Base-by-base conservation (phyloP, 192 early-diverging fungal species). In the Coemansia sp. region DNA sequence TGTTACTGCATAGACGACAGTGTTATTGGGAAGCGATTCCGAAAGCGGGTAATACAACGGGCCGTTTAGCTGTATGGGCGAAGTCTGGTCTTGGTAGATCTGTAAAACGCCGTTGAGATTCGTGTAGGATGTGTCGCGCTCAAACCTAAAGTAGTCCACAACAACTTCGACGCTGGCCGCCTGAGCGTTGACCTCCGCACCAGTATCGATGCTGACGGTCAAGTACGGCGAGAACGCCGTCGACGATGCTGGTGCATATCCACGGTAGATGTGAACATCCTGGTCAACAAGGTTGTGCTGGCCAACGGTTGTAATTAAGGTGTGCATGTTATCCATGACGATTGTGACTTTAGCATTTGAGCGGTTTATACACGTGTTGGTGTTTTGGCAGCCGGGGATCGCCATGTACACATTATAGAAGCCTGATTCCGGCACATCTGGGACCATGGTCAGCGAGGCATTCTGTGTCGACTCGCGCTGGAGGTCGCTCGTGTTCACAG, bases 401-500 rank as follows among this genome's bases (percentile, higher is more conserved):
- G 65, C 62, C 66, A 89, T 62, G 30, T 73, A 83, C 23, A 88
- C 83, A 43, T 84, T 76, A 55, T 90, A 90, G 61, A 84, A 84
- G 11, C 89, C 89, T 7, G 87, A 64, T 46, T 89, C 87, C 26
- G 88, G 82, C 10, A 90, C 67, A 66, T 81, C 85, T 0, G 89
- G 89, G 18, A 58, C 56, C 62, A 89, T 30, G 21, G 60, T 35
- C 45, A 79, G 48, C 34, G 55, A 21, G 12, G 71, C 64, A 41
- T 57, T 66, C 63, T 78, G 64, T 1, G 69, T 53, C 30, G 58
- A 21, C 24, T 58, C 55, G 36, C 68, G 68, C 12, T 59, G 15
- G 16, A 80, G 20, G 33, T 85, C 72, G 36, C 56, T 67, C 43
- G 21, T 45, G 61, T 66, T 62, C 6, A 77, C 66, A 24, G 60